Evolutionary conservation across 2,329 filamentous ascomycete species (phyloP), one percentile per base, ranked within the genome.

Genomic region (Sporothrix brasiliensis): DNA sequence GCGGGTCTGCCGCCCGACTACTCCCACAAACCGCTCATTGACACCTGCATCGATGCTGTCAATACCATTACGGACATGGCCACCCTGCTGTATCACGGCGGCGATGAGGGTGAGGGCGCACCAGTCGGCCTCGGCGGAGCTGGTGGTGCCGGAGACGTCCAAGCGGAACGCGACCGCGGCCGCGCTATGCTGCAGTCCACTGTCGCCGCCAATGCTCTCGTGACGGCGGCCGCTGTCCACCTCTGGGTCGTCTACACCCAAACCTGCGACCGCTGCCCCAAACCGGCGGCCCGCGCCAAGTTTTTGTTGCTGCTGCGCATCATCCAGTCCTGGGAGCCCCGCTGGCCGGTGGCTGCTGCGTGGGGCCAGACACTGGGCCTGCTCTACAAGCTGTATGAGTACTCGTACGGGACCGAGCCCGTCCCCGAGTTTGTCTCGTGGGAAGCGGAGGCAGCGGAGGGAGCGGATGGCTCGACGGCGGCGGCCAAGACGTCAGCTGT

Each of bases 331-430:
- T 70, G 68, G 68, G 68, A 70, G 50, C 47, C 60, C 16, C 68
- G 52, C 39, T 70, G 68, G 68, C 68, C 68, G 3, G 60, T 70
- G 24, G 68, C 68, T 13, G 58, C 50, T 4, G 68, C 68, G 3
- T 70, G 68, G 68, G 49, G 60, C 1, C 24, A 70, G 41, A 70
- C 68, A 19, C 27, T 70, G 39, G 68, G 68, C 3, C 61, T 70
- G n/a, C 50, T 70, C 16, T 67, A 70, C 68, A 70, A 70, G 39
- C 58, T 70, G 24, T 70, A 70, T 34, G 68, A 70, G 49, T 70
- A 66, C 39, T 70, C 58, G 10, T 70, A 70, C 24, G 68, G 68
- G 3, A 54, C 68, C 4, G 60, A 66, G 34, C 60, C 68, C 1
- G 68, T 70, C 13, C 60, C 68, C 16, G 68, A 44, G 19, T 49